A percentile compares a stretch with the other conserved stretches of the same genome.
phyloP scores from a whole-genome alignment of 495 filamentous ascomycete species.

The Neurospora sp. region DNA sequence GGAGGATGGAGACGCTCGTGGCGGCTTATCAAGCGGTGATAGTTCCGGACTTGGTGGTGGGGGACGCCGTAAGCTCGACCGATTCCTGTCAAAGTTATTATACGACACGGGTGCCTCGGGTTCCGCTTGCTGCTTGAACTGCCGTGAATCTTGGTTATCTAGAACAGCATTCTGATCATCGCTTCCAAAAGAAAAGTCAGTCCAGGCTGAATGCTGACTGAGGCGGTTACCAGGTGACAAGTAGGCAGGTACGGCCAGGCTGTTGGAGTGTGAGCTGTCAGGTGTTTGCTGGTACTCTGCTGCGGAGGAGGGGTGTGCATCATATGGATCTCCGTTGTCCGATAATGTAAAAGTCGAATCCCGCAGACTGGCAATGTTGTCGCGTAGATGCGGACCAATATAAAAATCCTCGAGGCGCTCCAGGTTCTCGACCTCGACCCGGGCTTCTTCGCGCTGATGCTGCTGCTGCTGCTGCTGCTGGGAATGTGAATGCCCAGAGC shows the following conservation, averaged over 20 bases:
- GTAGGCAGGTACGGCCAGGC: slow-evolving; percentile 31
- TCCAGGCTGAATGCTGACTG: slow-evolving; percentile 44
- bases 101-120: not conserved
- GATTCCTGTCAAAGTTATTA: not conserved
- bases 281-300: slow-evolving; percentile 16
- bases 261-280: slow-evolving; percentile 25
- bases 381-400: slow-evolving; percentile 19
- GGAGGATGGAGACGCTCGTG: slow-evolving; percentile 6
- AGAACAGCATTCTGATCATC: slow-evolving; percentile 24
- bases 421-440: slow-evolving; percentile 9
- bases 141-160: not conserved
- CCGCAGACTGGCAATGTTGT: slow-evolving; percentile 22
- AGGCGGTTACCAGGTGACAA: slow-evolving; percentile 36
- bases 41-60: slow-evolving; percentile 15
- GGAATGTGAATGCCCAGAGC: slow-evolving; percentile 1
- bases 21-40: slow-evolving; percentile 16
- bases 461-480: not conserved
- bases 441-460: slow-evolving; percentile 4
- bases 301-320: slow-evolving; percentile 12
- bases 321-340: slow-evolving; percentile 18
- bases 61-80: slow-evolving; percentile 8
- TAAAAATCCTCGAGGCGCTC: slow-evolving; percentile 28
- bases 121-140: not conserved
- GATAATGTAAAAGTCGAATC: slow-evolving; percentile 25
- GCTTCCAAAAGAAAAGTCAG: slow-evolving; percentile 45